phyloP scores from a whole-genome alignment of 2,329 filamentous ascomycete species.

The Catunica adiposa region DNA sequence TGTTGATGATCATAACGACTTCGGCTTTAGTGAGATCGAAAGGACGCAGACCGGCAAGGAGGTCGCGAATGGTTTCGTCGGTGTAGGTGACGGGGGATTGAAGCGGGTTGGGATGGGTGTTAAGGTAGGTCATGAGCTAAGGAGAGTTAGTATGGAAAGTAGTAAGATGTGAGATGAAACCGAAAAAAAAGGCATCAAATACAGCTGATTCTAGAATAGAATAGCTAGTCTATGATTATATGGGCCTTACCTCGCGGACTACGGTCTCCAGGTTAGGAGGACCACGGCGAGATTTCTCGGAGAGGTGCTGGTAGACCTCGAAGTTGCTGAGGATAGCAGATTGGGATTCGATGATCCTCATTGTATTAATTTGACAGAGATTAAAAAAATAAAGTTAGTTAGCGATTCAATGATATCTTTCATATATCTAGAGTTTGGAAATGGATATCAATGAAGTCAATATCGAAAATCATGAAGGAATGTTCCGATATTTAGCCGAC shows the following conservation, averaged over 20 bases:
- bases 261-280: constrained; percentile 44
- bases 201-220: background rate
- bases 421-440: too few relatives aligned
- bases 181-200: too few relatives aligned
- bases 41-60: constrained; percentile 38
- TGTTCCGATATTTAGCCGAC: too few relatives aligned
- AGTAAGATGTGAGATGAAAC: background rate
- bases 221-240: too few relatives aligned
- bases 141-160: constrained; percentile 6
- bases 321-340: constrained; percentile 55
- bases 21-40: constrained; percentile 52
- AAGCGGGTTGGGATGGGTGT: constrained; percentile 37
- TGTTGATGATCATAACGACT: constrained; percentile 50
- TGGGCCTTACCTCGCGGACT: constrained; percentile 43
- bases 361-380: constrained; percentile 19
- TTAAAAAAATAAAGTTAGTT: background rate
- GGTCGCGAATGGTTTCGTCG: constrained; percentile 31
- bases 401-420: too few relatives aligned
- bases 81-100: constrained; percentile 38
- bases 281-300: constrained; percentile 34
- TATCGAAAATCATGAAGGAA: too few relatives aligned
- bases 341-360: constrained; percentile 59
- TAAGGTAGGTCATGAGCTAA: constrained; percentile 45
- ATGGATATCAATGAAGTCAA: too few relatives aligned
- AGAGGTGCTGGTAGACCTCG: constrained; percentile 53